phyloP scores from a whole-genome alignment of 2,329 filamentous ascomycete species.

The Epichloe festucae region DNA sequence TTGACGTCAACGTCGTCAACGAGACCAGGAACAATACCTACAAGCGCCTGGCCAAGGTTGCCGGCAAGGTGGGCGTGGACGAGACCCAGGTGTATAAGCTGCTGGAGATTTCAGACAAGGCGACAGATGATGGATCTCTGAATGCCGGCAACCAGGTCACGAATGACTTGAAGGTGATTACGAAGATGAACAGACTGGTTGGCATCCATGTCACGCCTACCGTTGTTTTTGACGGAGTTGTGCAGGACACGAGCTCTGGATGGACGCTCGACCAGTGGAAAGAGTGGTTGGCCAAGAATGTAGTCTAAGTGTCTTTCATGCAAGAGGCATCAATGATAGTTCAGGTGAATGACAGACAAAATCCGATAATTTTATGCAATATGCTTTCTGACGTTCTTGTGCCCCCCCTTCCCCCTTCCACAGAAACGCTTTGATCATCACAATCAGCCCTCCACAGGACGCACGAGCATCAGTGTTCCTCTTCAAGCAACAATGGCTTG shows the following conservation, averaged over 20 bases:
- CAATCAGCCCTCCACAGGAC: too few relatives aligned
- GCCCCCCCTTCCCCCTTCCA: too few relatives aligned
- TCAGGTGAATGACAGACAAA: too few relatives aligned
- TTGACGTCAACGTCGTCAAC: constrained; percentile 72
- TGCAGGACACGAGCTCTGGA: constrained; percentile 66
- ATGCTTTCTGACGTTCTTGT: too few relatives aligned
- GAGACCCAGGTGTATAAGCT: constrained; percentile 56
- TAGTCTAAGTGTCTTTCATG: constrained; percentile 15
- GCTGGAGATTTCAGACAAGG: constrained; percentile 55
- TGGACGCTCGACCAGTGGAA: constrained; percentile 76
- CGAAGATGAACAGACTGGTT: constrained; percentile 66
- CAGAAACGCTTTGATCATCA: too few relatives aligned
- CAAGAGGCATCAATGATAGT: too few relatives aligned
- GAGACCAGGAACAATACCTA: constrained; percentile 82
- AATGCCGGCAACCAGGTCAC: constrained; percentile 77
- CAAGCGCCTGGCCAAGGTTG: constrained; percentile 62
- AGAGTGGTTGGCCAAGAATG: constrained; percentile 58
- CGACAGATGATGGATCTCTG: constrained; percentile 50
- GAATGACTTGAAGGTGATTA: constrained; percentile 68
- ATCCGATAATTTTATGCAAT: too few relatives aligned
- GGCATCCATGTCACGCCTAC: constrained; percentile 88
- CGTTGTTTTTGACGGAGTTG: constrained; percentile 74
- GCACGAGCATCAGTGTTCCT: too few relatives aligned
- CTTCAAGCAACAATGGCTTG: too few relatives aligned
- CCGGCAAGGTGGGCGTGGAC: constrained; percentile 52